Percentiles rank a stretch among this genome's conserved stretches.
phyloP scores from a whole-genome alignment of 208 protist species.

The Borovskyia barvae region DNA sequence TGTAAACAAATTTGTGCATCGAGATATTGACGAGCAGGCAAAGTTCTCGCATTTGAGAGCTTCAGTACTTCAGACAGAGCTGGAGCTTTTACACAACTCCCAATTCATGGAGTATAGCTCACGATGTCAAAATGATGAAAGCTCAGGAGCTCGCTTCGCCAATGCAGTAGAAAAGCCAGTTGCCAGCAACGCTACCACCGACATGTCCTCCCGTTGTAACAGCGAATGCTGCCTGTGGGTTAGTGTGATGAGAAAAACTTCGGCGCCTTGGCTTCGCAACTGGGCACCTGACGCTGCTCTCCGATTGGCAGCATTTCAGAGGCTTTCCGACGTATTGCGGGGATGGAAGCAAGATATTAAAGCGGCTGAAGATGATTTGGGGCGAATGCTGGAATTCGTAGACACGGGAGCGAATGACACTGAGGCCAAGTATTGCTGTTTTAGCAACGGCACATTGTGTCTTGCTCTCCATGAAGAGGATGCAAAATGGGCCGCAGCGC shows the following conservation, averaged over 20 bases:
- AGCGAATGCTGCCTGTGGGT: too few relatives aligned
- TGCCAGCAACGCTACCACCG: too few relatives aligned
- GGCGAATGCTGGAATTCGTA: not conserved
- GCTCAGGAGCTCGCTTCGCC: not conserved
- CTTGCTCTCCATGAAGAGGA: not conserved
- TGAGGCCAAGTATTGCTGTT: slow-evolving; percentile 5
- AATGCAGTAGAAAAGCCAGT: too few relatives aligned
- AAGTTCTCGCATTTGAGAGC: slow-evolving; percentile 15
- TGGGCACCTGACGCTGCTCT: slow-evolving; percentile 18
- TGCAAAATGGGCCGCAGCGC: not conserved
- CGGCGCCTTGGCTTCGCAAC: not conserved
- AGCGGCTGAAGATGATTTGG: not conserved
- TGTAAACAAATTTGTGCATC: slow-evolving; percentile 11
- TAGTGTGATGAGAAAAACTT: too few relatives aligned
- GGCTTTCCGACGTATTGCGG: slow-evolving; percentile 5
- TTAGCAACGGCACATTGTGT: slow-evolving; percentile 16
- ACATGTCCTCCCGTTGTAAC: too few relatives aligned
- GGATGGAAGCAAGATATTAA: slow-evolving; percentile 8
- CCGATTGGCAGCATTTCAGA: not conserved
- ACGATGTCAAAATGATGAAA: not conserved
- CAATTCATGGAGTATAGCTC: slow-evolving; percentile 14
- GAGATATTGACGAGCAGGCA: slow-evolving; percentile 19
- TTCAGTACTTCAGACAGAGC: slow-evolving; percentile 9
- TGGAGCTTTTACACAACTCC: slow-evolving; percentile 1
- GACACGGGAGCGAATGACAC: not conserved